These are phyloP conservation scores for Nothophaeocryptopus gaeumannii DNA, from an alignment of 2,329 filamentous ascomycete genomes.

Conservation along the genomic window DNA sequence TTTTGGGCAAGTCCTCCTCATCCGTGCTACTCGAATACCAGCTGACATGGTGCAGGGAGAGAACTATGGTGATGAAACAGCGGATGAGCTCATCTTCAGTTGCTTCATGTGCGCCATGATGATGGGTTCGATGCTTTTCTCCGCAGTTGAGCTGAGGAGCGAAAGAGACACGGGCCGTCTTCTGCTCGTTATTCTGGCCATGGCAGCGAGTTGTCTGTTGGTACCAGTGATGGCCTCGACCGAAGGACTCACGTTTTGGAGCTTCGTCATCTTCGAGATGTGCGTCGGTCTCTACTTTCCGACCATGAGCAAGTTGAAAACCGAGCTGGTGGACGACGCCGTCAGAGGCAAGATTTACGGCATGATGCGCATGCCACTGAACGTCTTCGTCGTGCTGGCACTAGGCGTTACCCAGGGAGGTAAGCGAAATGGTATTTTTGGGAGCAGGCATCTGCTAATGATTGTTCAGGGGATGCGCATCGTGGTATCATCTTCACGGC, in stretches of 20 bases:
- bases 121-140: slow-evolving; percentile 56
- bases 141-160: slow-evolving; percentile 22
- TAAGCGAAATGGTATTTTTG: neutral
- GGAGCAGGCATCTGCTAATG: neutral
- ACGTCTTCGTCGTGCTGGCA: slow-evolving; percentile 55
- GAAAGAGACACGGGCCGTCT: slow-evolving; percentile 27
- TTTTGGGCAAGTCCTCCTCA: slow-evolving; percentile 46
- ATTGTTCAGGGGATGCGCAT: slow-evolving; percentile 12
- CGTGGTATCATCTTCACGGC: slow-evolving; percentile 16
- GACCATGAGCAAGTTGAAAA: slow-evolving; percentile 55
- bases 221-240: slow-evolving; percentile 40
- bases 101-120: slow-evolving; percentile 60
- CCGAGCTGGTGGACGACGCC: slow-evolving; percentile 53
- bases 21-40: neutral
- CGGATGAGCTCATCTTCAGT: slow-evolving; percentile 49
- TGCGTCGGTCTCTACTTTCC: slow-evolving; percentile 60
- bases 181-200: slow-evolving; percentile 41
- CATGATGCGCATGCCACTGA: slow-evolving; percentile 57
- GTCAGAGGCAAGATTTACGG: slow-evolving; percentile 56
- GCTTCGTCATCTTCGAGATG: slow-evolving; percentile 57
- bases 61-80: slow-evolving; percentile 46
- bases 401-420: slow-evolving; percentile 45
- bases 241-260: slow-evolving; percentile 51
- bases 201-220: slow-evolving; percentile 38
- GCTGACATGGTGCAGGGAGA: slow-evolving; percentile 41